Base-by-base conservation (phyloP, 345 rosid species). In the Sapria himalayana region DNA sequence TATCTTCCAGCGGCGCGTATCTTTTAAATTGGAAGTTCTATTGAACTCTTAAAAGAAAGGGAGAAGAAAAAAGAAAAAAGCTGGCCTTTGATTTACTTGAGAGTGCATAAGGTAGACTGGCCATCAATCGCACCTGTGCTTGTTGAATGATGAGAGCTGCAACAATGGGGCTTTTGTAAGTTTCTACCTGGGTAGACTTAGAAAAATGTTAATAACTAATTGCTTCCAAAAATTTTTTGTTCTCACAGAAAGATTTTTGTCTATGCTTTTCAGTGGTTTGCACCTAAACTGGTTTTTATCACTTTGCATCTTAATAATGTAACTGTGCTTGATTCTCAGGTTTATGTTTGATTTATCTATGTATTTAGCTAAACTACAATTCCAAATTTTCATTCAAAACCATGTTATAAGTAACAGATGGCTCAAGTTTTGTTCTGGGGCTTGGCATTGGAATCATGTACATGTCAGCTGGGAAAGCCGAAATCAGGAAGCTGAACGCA, bases 381-480 rank as follows among this genome's bases (percentile, higher is more conserved):
- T 17, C 22, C 54, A 21, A 25, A n/a, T 22, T 29, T 25, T 31
- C 17, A 22, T 19, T 21, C 39, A 41, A 44, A 7, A 11, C 21
- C 35, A 8, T 41, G 10, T 34, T 25, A 40, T 38, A 20, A 46
- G 43, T 35, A 16, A 38, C 56, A 85, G 96, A 69, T 49, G 46
- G 59, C 52, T 60, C 78, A 31, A 49, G 59, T 19, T 67, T 75
- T 67, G 61, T 59, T 18, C 64, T 75, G 48, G 79, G 78, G 13
- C 64, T 85, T 49, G 73, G 92, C 36, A 52, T 73, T 6, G 86
- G 84, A 27, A 69, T 85, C 50, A 65, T 85, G 79, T 75, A 64
- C 61, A 69, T 81, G 86, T 75, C 84, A 38, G 43, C 79, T 25
- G 76, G 74, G 55, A 74, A 70, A 54, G 51, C 51, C 41, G 86